Evolutionary conservation across 441 rosid genomes (phyloP), one percentile per base, ranked within the genome.

Genomic region (Dalechampia spathulata): DNA sequence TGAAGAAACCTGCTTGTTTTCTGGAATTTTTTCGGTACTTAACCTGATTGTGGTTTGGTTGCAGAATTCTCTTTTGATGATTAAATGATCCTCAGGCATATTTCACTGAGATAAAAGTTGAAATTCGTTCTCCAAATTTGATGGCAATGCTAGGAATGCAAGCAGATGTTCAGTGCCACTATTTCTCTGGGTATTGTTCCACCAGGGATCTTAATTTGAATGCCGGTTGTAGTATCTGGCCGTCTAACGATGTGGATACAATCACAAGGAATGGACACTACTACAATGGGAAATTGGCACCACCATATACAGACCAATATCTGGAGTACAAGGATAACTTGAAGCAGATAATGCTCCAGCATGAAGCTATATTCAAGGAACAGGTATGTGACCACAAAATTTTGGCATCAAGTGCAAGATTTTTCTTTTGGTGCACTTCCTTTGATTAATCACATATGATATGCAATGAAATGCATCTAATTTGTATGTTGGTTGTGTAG

Each of bases 261-360:
- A 41, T 58, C 27, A 62, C 62, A 43, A 64, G 56, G 54, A 77
- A 61, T 60, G 71, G 74, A 49, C 74, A 59, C 21, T 55, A 62
- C 59, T 55, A 23, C 64, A 72, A 67, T 65, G 62, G 28, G 40
- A 87, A 76, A 63, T 52, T 57, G 42, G 66, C 65, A 4, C 30
- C 58, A 26, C 17, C 72, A 20, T 68, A 62, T 64, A 52, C 64
- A 4, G 73, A 56, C 53, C 61, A 55, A 34, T 70, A 61, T 54
- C 43, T 70, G 55, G 70, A 25, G 62, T 27, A 30, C 46, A 87
- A 77, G 66, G 87, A 68, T 56, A 49, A 46, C 17, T 10, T 87
- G 58, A 77, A 73, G 69, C 79, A 74, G 51, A 75, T 74, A 59
- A 84, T 87, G 71, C 86, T 87, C 34, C 73, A 74, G 52, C 95